phyloP scores from a whole-genome alignment of 78 protist genomes.

The Planoprotostelium fungivorum region DNA sequence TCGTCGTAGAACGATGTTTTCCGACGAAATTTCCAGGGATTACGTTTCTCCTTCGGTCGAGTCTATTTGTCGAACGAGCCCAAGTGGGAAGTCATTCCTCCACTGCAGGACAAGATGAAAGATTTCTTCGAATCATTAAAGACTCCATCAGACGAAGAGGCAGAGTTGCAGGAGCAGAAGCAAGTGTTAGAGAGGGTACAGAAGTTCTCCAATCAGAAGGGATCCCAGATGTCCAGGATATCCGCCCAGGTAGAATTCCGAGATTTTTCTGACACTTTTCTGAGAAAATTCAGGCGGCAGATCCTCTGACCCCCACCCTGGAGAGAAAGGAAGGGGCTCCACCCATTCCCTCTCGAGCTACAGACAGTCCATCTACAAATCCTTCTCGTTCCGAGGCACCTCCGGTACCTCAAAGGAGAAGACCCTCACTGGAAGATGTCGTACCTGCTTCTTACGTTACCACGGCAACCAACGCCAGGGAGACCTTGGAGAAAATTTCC shows the following conservation, averaged over 20 bases:
- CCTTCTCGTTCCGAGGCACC: background rate
- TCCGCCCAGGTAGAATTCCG: background rate
- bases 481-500: background rate
- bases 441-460: background rate
- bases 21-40: background rate
- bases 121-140: background rate
- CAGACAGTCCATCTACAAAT: background rate
- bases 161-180: background rate
- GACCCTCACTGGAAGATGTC: background rate
- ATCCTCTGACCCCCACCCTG: background rate
- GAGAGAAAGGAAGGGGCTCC: background rate
- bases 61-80: background rate
- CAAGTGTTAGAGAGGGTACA: background rate
- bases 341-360: background rate
- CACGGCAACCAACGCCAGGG: background rate
- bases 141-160: background rate
- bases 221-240: background rate
- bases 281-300: no score
- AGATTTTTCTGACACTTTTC: no score
- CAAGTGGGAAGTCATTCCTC: background rate
- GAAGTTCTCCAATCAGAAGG: background rate
- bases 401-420: background rate
- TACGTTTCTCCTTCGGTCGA: background rate
- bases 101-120: background rate
- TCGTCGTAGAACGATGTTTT: background rate